Evolutionary conservation across 176 grass and related monocot species (phyloP), one percentile per base, ranked within the genome.

Genomic region (Oryza officinalis): DNA sequence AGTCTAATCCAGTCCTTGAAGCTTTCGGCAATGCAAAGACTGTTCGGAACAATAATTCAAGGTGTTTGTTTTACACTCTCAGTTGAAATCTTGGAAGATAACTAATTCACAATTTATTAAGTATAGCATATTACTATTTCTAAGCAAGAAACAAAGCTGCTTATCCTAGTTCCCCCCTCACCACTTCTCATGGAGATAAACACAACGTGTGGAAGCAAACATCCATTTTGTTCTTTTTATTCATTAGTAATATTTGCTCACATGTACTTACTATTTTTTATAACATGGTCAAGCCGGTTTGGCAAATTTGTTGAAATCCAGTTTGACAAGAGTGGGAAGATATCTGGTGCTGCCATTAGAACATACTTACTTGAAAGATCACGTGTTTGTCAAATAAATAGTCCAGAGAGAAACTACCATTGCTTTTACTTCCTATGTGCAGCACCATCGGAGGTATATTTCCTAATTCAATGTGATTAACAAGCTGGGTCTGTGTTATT

Each of bases 1-100:
- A 97, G 95, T 97, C 95, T 40, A 97, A 97, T 91, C 95, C 95
- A 45, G 88, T 97, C 80, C 92, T 97, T 77, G 95, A 97, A 94
- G 95, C 95, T 43, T 97, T 97, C 81, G 92, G 95, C 64, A 97
- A 97, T 89, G 90, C 95, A 44, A 97, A 97, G 82, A 97, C 95
- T 79, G 90, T 97, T 78, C 87, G 92, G 63, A 97, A 94, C 71
- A 94, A 97, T 67, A 97, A 97, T 66, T 97, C 95, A 71, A 97
- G 95, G 95, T 93, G 74, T 83, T 65, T 4, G 71, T 80, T 65
- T 49, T 70, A 49, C 49, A 84, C 68, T 28, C 15, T 28, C 23
- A 45, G 25, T 59, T 80, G 12, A 22, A 79, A 18, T 83, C 27
- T 88, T 71, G 8, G 18, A 11, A 88, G 32, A 57, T 63, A 32